Base-by-base conservation (phyloP, 805 yeast species). In the Wickerhamiella vanderwaltii region DNA sequence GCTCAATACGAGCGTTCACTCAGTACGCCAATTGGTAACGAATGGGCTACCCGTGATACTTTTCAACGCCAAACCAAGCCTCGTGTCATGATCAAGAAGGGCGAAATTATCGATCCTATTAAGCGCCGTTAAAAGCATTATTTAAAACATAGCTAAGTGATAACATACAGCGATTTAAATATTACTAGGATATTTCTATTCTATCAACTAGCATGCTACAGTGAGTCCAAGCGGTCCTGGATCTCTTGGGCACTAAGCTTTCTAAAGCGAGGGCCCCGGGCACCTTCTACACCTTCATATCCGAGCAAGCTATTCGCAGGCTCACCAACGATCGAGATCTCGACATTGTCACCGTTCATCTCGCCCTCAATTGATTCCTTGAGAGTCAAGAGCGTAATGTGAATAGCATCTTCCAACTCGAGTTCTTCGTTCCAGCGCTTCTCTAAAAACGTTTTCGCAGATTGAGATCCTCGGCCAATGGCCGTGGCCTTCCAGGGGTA, bases 401-500 rank as follows among this genome's bases (percentile, higher is more conserved):
- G 97, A 50, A 91, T 84, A 39, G 97, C 99, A 60, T 91, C 99
- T 65, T 91, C 99, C 48, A 91, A 70, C 65, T 91, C 98, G 58
- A 91, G 69, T 62, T 91, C 95, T 50, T 86, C 94, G 59, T 87
- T 88, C 96, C 97, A 91, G 65, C 99, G 78, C 66, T 91, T 91
- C 62, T 91, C 99, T 57, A 91, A 66, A 55, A 91, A 91, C 1
- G 97, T 88, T 68, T 93, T 91, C 26, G 97, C 98, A n/a, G 94
- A 84, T 33, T 77, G 76, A 3, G 95, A 78, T 19, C 95, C 94
- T 59, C 86, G 87, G 49, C 99, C 99, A 54, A 91, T 91, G 18
- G 98, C 97, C 3, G 98, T 88, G 29, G 98, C 98, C 64, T 88
- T 91, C 99, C 99, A 91, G 7, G 99, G 97, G 71, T 84, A 91